Percentiles rank a stretch among this genome's conserved stretches.
These are phyloP conservation scores for Pleodorina starrii DNA, from an alignment of 139 green algal genomes.

Conservation along the genomic window DNA sequence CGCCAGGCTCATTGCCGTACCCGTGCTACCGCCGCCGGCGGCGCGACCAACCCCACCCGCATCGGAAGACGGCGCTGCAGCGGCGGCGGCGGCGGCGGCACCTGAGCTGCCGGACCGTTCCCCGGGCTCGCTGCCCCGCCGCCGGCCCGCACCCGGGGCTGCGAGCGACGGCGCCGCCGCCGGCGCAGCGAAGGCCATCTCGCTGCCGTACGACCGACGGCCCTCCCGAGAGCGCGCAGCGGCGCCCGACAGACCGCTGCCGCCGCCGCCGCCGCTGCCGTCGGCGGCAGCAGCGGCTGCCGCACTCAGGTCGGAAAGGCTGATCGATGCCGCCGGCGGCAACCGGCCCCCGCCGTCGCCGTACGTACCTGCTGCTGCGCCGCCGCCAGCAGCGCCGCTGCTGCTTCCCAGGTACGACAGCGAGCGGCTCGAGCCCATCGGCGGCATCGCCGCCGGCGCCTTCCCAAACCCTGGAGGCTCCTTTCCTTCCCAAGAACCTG, in stretches of 20 bases:
- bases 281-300: background rate
- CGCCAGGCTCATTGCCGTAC: background rate
- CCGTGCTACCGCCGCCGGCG: background rate
- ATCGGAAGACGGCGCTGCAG: no score
- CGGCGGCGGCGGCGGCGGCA: background rate
- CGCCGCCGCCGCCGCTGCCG: background rate
- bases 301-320: conserved; percentile 30
- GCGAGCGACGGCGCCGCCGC: background rate
- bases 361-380: no score
- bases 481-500: background rate
- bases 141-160: background rate
- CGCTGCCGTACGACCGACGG: background rate
- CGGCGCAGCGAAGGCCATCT: no score
- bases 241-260: background rate
- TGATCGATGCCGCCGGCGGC: background rate
- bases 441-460: no score
- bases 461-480: no score
- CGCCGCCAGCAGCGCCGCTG: no score
- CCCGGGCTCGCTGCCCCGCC: background rate
- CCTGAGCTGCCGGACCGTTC: background rate
- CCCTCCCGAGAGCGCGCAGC: background rate
- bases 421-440: no score
- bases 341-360: no score
- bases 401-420: no score
- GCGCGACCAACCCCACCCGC: background rate